Percentiles rank a stretch among this genome's conserved stretches.
phyloP scores from a whole-genome alignment of 768 basidiomycete genomes.

The Rhodosporidiobolus odoratus region DNA sequence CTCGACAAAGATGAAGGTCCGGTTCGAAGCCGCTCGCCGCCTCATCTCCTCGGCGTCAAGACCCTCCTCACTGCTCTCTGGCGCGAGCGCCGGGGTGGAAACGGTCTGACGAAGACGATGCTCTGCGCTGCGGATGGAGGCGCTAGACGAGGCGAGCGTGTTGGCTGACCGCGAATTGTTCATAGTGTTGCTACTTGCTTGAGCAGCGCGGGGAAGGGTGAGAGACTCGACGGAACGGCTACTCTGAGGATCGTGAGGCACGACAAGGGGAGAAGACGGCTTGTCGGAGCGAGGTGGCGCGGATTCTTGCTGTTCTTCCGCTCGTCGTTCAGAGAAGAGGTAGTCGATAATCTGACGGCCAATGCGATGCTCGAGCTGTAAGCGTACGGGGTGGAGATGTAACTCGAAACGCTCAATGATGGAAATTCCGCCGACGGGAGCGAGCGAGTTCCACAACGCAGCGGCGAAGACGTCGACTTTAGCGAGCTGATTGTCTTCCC shows the following conservation, averaged over 20 bases:
- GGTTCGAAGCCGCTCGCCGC: conserved; percentile 67
- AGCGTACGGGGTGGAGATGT: conserved; percentile 73
- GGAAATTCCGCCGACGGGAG: conserved; percentile 87
- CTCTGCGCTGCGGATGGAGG: conserved; percentile 19
- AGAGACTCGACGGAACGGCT: conserved; percentile 40
- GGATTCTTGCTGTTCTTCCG: background rate
- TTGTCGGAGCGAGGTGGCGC: background rate
- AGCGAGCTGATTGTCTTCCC: conserved; percentile 54
- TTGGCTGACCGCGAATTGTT: background rate
- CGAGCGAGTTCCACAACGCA: conserved; percentile 73
- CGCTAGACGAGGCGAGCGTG: conserved; percentile 17
- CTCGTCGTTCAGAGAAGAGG: conserved; percentile 54
- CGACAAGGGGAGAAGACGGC: background rate
- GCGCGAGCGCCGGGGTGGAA: conserved; percentile 22
- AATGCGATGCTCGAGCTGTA: conserved; percentile 77
- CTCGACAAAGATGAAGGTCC: conserved; percentile 70
- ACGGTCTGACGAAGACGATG: conserved; percentile 17
- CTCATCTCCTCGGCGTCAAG: conserved; percentile 47
- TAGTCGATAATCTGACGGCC: conserved; percentile 81
- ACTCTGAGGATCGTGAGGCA: conserved; percentile 28
- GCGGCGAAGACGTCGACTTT: conserved; percentile 70
- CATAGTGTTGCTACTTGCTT: background rate
- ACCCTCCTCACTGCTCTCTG: conserved; percentile 35
- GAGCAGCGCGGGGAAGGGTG: background rate
- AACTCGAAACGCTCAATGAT: conserved; percentile 79